These are phyloP conservation scores for Phytophthora sp. DNA, from an alignment of 352 stramenopile genomes.

Conservation along the genomic window DNA sequence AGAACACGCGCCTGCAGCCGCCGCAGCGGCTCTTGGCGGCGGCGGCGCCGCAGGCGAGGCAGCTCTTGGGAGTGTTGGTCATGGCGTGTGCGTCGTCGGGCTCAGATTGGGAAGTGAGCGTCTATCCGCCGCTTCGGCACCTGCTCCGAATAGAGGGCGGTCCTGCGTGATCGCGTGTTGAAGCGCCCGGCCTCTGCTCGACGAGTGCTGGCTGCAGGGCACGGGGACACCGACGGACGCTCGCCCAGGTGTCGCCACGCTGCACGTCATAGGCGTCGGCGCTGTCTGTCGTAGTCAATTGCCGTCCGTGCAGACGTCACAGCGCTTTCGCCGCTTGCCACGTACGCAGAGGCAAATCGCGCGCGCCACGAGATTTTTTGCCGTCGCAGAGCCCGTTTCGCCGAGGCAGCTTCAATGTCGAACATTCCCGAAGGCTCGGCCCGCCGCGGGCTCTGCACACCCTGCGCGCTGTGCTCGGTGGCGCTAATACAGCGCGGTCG, in stretches of 20 bases:
- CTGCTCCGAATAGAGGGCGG: slow-evolving; percentile 15
- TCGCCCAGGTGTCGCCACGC: no score
- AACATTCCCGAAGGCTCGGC: slow-evolving; percentile 26
- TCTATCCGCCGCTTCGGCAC: slow-evolving; percentile 12
- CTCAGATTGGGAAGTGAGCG: slow-evolving; percentile 34
- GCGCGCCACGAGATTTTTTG: slow-evolving; percentile 30
- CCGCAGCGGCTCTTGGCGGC: slow-evolving; percentile 78
- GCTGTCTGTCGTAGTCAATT: no score
- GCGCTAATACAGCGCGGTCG: no score
- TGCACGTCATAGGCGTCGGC: no score
- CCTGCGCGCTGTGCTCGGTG: no score
- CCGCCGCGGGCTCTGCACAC: no score
- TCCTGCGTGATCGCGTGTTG: neutral
- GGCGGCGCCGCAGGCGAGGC: slow-evolving; percentile 47
- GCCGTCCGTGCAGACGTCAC: no score
- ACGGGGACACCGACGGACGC: no score
- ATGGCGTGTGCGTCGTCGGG: slow-evolving; percentile 9
- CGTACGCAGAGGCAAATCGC: slow-evolving; percentile 14
- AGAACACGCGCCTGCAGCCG: slow-evolving; percentile 72
- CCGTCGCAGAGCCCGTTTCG: slow-evolving; percentile 21
- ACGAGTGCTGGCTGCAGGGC: neutral
- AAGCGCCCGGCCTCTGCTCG: no score
- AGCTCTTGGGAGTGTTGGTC: slow-evolving; percentile 27
- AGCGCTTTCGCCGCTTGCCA: no score
- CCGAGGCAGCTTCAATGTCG: slow-evolving; percentile 24